phyloP scores from a whole-genome alignment of 768 basidiomycete species.

The Coprinopsis cinerea region DNA sequence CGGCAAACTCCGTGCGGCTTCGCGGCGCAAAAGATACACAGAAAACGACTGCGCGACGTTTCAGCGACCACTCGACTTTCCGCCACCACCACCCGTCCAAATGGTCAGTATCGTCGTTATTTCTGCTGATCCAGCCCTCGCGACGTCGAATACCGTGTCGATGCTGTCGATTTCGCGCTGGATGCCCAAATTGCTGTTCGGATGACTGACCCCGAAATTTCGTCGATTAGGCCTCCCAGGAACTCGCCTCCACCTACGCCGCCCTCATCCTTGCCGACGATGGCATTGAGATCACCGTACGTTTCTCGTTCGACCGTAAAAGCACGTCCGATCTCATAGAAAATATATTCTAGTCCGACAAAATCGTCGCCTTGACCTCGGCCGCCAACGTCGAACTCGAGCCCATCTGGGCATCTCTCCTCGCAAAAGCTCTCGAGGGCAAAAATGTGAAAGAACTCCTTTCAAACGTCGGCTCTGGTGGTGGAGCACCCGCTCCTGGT shows the following conservation, averaged over 20 bases:
- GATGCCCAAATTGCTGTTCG: not conserved
- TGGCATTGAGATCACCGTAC: slow-evolving; percentile 91
- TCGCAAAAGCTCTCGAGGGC: slow-evolving; percentile 96
- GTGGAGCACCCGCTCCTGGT: slow-evolving; percentile 72
- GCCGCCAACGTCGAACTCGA: slow-evolving; percentile 87
- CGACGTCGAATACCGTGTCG: not conserved
- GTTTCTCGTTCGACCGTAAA: slow-evolving; percentile 25
- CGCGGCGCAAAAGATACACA: too few relatives aligned
- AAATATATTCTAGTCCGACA: slow-evolving; percentile 63
- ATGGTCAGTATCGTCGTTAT: not conserved
- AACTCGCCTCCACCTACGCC: slow-evolving; percentile 94
- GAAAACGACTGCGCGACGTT: too few relatives aligned
- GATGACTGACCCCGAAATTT: not conserved
- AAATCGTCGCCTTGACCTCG: slow-evolving; percentile 77
- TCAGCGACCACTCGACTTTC: too few relatives aligned
- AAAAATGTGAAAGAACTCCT: slow-evolving; percentile 96
- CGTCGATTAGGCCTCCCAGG: slow-evolving; percentile 40
- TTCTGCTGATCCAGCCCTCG: not conserved
- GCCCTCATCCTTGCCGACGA: slow-evolving; percentile 99
- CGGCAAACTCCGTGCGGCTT: too few relatives aligned
- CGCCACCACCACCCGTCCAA: not conserved
- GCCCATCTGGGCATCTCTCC: slow-evolving; percentile 95
- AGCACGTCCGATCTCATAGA: slow-evolving; percentile 11
- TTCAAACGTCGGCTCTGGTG: slow-evolving; percentile 91
- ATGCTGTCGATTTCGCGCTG: slow-evolving; percentile 1